Conservation (phyloP, 768 basidiomycete species). For the Hemileccinum rubropunctum region DNA sequence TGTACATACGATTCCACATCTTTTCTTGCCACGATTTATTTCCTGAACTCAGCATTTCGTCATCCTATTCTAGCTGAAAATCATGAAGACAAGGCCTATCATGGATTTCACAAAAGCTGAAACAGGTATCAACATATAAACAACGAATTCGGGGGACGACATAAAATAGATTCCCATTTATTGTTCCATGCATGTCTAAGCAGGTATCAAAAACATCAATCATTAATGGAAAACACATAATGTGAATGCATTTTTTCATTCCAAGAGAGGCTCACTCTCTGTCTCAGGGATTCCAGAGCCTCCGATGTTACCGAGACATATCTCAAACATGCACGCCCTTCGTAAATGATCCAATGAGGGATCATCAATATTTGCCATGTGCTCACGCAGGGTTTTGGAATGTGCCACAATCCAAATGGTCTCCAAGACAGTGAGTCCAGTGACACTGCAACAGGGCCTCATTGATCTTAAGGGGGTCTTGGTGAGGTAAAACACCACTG, state of each 20-base stretch:
- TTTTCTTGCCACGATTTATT: no score
- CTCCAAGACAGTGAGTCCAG: conserved; percentile 11
- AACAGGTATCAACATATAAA: no score
- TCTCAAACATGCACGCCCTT: conserved; percentile 10
- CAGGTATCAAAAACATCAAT: no score
- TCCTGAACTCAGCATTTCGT: no score
- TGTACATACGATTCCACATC: no score
- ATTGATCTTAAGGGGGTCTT: not conserved
- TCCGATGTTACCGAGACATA: not conserved
- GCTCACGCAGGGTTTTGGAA: not conserved
- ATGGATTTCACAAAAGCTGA: no score
- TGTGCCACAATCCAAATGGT: conserved; percentile 9
- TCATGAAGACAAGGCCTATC: no score
- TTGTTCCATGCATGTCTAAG: no score
- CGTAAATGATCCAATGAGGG: conserved; percentile 1
- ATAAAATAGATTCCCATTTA: no score
- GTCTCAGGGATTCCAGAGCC: not conserved
- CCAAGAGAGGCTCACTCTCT: not conserved
- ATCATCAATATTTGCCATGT: not conserved
- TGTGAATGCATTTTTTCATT: not conserved
- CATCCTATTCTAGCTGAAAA: no score
- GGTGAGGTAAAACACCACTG: not conserved
- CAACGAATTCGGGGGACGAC: no score
- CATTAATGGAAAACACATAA: no score
- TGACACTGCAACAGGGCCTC: not conserved